Evolutionary conservation across 2,329 filamentous ascomycete genomes (phyloP).

Genomic region (Chrysosporium keratinophilum): DNA sequence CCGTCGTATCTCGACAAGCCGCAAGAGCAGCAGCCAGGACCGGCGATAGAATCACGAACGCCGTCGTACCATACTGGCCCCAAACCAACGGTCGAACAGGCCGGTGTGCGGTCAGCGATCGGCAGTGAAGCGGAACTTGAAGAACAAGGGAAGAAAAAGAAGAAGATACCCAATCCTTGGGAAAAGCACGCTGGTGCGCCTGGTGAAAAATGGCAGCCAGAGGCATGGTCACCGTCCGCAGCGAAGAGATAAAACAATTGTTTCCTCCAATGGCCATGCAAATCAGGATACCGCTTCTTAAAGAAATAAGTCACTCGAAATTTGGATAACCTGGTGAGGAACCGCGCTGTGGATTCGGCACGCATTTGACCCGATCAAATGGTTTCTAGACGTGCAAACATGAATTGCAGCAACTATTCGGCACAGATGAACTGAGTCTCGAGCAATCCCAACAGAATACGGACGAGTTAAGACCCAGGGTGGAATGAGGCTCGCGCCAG

Average conservation of each 20-base stretch:
- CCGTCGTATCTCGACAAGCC: conserved; percentile 50
- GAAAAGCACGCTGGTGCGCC: conserved; percentile 46
- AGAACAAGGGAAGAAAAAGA: conserved; percentile 16
- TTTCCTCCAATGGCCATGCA: neutral
- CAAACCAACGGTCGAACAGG: conserved; percentile 18
- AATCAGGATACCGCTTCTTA: neutral
- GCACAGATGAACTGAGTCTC: no score
- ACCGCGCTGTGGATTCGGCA: no score
- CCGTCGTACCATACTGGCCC: conserved; percentile 26
- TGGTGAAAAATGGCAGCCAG: conserved; percentile 58
- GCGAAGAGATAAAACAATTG: conserved; percentile 26
- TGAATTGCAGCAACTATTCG: no score
- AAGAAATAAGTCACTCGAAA: neutral
- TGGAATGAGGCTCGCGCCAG: no score
- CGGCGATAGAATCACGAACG: conserved; percentile 37
- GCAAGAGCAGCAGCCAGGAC: conserved; percentile 36
- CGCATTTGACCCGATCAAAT: no score
- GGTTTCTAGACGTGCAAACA: no score
- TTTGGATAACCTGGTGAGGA: no score
- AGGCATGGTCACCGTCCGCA: conserved; percentile 49
- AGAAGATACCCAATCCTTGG: conserved; percentile 44
- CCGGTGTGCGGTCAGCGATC: conserved; percentile 26
- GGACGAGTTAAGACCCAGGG: no score
- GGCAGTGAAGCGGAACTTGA: conserved; percentile 25
- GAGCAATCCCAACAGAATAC: no score